Base-by-base conservation (phyloP, 495 filamentous ascomycete species). In the Lindgomyces ingoldianus region DNA sequence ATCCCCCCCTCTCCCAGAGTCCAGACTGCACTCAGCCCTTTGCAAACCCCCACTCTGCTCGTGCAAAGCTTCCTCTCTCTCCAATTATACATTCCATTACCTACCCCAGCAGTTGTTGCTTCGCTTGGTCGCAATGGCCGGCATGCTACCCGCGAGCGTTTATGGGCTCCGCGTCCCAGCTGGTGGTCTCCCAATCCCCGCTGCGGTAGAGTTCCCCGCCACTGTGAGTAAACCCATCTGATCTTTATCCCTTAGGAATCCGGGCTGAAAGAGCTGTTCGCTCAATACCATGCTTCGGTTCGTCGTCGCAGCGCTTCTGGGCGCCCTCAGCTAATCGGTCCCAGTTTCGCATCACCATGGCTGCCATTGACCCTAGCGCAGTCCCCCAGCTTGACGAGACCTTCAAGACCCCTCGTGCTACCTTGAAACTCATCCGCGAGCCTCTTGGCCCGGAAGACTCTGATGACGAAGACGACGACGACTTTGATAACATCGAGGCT, bases 261-360 rank as follows among this genome's bases (percentile, higher is more conserved):
- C 11, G 42, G 12, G n/a, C n/a, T n/a, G n/a, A n/a, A n/a, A n/a
- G n/a, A n/a, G n/a, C n/a, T n/a, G n/a, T n/a, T n/a, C n/a, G n/a
- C n/a, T n/a, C n/a, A n/a, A n/a, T n/a, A n/a, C n/a, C n/a, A n/a
- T n/a, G n/a, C n/a, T n/a, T n/a, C n/a, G n/a, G 16, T 12, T 55
- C 14, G 21, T 55, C 14, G 30, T 22, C 29, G 42, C 1, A 11
- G 26, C 57, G 29, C 46, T 1, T 18, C 39, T 22, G 12, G 2
- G 24, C 42, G 22, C 9, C 57, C 50, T 21, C 33, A 14, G 72
- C 60, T 74, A 30, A 62, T 56, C 59, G 26, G n/a, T 25, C 30
- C 14, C 69, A 96, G 93, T 91, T 96, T 79, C 92, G 90, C 70
- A 88, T 99, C 68, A 97, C 91, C 71, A 99, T 99, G 94, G 94